Percentiles rank a stretch among this genome's conserved stretches.
These are phyloP conservation scores for Gracilariopsis chorda DNA, from an alignment of 23 red algal species.

Conservation along the genomic window DNA sequence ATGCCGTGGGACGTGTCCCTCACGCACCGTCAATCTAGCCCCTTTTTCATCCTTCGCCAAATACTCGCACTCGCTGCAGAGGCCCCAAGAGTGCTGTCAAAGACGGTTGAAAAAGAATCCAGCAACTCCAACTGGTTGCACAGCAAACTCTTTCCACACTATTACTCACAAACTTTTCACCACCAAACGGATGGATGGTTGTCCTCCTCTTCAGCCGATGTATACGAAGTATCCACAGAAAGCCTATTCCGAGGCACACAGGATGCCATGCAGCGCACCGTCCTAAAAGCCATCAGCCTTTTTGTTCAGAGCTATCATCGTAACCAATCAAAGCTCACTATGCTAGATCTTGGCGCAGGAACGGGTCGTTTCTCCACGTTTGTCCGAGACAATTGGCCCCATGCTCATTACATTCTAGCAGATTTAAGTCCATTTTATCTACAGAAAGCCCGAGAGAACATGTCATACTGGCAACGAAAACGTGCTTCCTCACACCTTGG, in stretches of 20 bases:
- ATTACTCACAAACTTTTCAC: constrained; percentile 78
- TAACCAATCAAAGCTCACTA: neutral
- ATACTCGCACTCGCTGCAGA: neutral
- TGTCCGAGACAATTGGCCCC: constrained; percentile 38
- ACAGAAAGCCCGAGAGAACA: constrained; percentile 51
- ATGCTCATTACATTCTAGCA: neutral
- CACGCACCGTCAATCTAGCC: neutral
- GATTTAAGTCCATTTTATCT: constrained; percentile 90
- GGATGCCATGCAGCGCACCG: constrained; percentile 73
- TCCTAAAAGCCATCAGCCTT: constrained; percentile 19
- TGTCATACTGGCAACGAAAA: constrained; percentile 9
- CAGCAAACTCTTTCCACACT: constrained; percentile 8
- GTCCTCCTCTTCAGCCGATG: constrained; percentile 40
- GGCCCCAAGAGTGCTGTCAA: neutral
- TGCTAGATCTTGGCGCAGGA: constrained; percentile 27
- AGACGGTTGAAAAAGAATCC: neutral
- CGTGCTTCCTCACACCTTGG: neutral
- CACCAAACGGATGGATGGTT: constrained; percentile 83
- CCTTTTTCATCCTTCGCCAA: neutral
- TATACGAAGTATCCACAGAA: constrained; percentile 71
- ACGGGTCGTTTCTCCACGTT: constrained; percentile 70
- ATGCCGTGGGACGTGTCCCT: constrained; percentile 27
- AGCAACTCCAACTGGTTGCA: neutral
- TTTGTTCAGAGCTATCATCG: neutral
- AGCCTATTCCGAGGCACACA: constrained; percentile 57